These are phyloP conservation scores for Elsinoe batatas DNA, from an alignment of 2,329 filamentous ascomycete species.

Conservation along the genomic window DNA sequence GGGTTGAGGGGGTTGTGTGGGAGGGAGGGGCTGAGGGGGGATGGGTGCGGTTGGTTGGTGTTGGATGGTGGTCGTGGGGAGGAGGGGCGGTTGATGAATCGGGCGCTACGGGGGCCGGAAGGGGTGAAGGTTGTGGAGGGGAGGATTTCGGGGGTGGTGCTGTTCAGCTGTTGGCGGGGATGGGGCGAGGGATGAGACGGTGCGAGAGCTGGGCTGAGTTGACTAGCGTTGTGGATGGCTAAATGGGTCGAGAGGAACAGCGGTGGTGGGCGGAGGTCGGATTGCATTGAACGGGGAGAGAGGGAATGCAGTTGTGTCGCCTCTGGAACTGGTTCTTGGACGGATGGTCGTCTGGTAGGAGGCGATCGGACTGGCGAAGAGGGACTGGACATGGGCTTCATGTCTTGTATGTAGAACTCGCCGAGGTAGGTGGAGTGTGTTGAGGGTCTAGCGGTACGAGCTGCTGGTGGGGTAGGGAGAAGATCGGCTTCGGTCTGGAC, in stretches of 20 bases:
- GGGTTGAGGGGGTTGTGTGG: neutral
- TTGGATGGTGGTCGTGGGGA: neutral
- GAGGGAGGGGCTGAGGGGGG: neutral
- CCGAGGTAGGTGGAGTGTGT: slow-evolving; percentile 5
- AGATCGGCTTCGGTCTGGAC: neutral
- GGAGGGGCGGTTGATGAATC: neutral
- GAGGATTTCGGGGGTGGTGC: neutral
- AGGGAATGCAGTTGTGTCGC: neutral
- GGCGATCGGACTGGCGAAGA: neutral
- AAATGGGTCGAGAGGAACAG: neutral
- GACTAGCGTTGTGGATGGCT: neutral
- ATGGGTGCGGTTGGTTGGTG: neutral
- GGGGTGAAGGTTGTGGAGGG: neutral
- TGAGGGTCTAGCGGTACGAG: neutral
- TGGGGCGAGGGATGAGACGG: neutral
- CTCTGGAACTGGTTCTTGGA: neutral
- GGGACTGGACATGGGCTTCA: slow-evolving; percentile 3
- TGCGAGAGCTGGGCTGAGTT: neutral
- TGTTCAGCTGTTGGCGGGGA: neutral
- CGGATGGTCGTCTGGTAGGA: neutral
- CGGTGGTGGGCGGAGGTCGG: neutral
- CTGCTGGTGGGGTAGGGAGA: slow-evolving; percentile 2
- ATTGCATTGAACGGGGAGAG: neutral
- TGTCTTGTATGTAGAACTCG: slow-evolving; percentile 5
- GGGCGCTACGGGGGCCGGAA: neutral